Evolutionary conservation across 2,329 filamentous ascomycete species (phyloP).

Genomic region (Drechslerella stenobrocha): DNA sequence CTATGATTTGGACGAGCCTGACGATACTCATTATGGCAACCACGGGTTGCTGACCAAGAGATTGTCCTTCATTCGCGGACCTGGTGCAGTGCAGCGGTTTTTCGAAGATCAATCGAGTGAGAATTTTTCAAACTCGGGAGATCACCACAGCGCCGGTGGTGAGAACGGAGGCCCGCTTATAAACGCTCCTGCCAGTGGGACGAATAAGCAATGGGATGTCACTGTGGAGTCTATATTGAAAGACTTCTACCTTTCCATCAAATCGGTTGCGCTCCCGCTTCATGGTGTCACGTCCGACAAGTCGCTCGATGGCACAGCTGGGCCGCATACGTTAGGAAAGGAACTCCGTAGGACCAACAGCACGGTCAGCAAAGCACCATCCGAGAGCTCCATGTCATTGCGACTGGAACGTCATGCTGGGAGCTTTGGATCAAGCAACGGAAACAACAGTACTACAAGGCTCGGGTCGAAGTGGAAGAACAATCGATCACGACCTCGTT

Average conservation of each 20-base stretch:
- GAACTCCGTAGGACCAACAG: constrained; percentile 70
- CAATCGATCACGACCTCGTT: constrained; percentile 75
- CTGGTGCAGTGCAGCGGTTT: constrained; percentile 51
- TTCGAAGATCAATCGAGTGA: constrained; percentile 47
- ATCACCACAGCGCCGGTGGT: constrained; percentile 59
- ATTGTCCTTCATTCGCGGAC: constrained; percentile 52
- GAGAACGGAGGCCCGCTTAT: constrained; percentile 73
- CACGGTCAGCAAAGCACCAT: constrained; percentile 88
- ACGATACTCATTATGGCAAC: constrained; percentile 56
- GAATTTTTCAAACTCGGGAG: constrained; percentile 50
- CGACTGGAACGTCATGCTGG: constrained; percentile 53
- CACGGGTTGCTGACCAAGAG: constrained; percentile 25
- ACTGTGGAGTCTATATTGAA: constrained; percentile 91
- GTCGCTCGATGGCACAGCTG: constrained; percentile 27
- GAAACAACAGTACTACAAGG: constrained; percentile 49
- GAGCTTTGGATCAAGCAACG: constrained; percentile 48
- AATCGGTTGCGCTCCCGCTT: constrained; percentile 80
- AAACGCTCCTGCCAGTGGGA: constrained; percentile 73
- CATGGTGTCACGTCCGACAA: constrained; percentile 65
- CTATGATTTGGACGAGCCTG: constrained; percentile 47
- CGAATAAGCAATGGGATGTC: constrained; percentile 78
- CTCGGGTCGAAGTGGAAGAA: constrained; percentile 75
- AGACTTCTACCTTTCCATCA: constrained; percentile 86
- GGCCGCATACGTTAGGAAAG: constrained; percentile 25
- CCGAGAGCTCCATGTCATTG: constrained; percentile 61